These are phyloP conservation scores for Malus hybrid DNA, from an alignment of 331 rosid genomes.

Conservation along the genomic window DNA sequence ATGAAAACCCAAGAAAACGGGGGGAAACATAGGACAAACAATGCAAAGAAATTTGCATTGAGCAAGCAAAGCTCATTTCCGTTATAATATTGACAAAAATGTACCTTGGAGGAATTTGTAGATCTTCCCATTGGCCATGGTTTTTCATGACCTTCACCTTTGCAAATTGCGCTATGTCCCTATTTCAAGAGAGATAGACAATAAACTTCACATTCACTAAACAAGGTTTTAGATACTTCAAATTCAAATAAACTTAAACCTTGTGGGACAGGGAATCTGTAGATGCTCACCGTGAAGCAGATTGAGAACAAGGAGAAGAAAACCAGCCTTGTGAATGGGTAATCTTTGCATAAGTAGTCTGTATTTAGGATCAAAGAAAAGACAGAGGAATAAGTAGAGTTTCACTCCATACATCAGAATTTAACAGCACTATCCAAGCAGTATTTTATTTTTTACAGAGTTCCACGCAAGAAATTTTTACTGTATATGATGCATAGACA, in stretches of 20 bases:
- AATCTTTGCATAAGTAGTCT: conserved; percentile 83
- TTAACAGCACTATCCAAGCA: no score
- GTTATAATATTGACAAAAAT: neutral
- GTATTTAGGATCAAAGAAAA: conserved; percentile 12
- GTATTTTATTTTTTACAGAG: no score
- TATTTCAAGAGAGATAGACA: conserved; percentile 21
- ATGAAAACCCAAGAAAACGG: neutral
- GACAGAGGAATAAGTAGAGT: conserved; percentile 10
- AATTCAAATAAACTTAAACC: no score
- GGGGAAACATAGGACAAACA: neutral
- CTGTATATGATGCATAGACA: neutral
- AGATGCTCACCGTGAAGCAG: conserved; percentile 48
- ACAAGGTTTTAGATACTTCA: neutral
- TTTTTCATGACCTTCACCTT: conserved; percentile 63
- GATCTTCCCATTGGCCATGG: conserved; percentile 58
- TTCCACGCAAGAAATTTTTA: no score
- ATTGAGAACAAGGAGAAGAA: conserved; percentile 54
- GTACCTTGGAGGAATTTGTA: conserved; percentile 63
- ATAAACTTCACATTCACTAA: conserved; percentile 4
- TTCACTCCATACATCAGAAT: no score
- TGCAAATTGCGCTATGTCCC: conserved; percentile 75
- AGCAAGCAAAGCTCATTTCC: neutral
- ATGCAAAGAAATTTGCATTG: neutral
- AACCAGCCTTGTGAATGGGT: conserved; percentile 93
- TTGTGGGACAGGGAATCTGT: no score